A percentile compares a stretch with the other conserved stretches of the same genome.
Evolutionary conservation across 2,329 filamentous ascomycete species (phyloP).

Genomic region (Pseudonectria foliicola): DNA sequence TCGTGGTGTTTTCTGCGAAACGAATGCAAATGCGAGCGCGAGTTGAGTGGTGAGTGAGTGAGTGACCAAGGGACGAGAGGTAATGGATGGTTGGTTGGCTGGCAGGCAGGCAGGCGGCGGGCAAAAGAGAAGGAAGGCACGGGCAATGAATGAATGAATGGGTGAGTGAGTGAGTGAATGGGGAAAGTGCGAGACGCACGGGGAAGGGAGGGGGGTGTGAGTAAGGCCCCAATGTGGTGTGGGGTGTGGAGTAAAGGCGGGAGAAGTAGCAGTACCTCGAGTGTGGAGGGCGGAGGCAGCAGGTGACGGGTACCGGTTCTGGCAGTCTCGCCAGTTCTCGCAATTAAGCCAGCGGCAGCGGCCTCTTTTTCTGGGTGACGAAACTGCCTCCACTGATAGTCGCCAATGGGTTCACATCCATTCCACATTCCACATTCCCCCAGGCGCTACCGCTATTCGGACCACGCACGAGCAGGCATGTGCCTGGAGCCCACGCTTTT

Average conservation of each 20-base stretch:
- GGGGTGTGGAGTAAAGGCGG: conserved; percentile 7
- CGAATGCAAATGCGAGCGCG: too few species aligned
- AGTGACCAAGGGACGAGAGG: background rate
- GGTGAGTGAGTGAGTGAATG: conserved; percentile 4
- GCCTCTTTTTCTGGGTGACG: too few species aligned
- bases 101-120: background rate
- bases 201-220: conserved; percentile 5
- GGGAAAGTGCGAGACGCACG: conserved; percentile 3
- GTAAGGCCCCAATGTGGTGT: conserved; percentile 3
- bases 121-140: background rate
- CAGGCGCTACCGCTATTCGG: too few species aligned
- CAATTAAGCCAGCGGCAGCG: too few species aligned
- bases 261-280: conserved; percentile 5
- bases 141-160: conserved; percentile 1
- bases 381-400: too few species aligned
- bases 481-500: too few species aligned
- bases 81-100: background rate
- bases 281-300: conserved; percentile 9
- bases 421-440: too few species aligned
- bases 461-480: background rate
- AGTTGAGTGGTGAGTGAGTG: background rate
- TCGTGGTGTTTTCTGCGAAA: conserved; percentile 21
- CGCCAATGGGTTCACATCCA: too few species aligned
- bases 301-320: conserved; percentile 4
- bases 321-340: too few species aligned